Percentiles rank a stretch among this genome's conserved stretches.
Evolutionary conservation across 1,284 basidiomycete genomes (phyloP).

Genomic region (Ganoderma lingzhi): DNA sequence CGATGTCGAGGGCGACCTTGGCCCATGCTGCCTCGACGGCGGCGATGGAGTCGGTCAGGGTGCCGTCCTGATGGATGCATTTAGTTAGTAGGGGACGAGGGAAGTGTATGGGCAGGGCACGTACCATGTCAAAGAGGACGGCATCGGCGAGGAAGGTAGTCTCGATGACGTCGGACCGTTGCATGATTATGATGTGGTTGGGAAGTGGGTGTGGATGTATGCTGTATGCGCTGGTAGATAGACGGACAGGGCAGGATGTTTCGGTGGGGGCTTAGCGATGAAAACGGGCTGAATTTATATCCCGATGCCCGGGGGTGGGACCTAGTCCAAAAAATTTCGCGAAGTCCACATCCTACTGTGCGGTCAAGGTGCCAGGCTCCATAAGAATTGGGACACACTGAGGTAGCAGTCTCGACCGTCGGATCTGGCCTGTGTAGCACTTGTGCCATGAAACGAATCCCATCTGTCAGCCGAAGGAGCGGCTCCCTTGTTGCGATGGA

Average conservation of each 20-base stretch:
- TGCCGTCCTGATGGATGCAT: constrained; percentile 65
- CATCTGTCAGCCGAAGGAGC: too few relatives aligned
- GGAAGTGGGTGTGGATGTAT: not conserved
- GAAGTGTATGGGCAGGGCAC: constrained; percentile 30
- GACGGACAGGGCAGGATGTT: not conserved
- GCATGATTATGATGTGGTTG: constrained; percentile 30
- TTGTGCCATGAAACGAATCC: too few relatives aligned
- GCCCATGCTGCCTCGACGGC: constrained; percentile 85
- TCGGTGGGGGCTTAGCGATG: not conserved
- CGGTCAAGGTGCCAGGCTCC: not conserved
- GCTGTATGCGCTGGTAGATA: constrained; percentile 9
- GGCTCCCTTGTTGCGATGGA: too few relatives aligned
- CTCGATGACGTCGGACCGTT: constrained; percentile 29
- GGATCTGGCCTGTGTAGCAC: too few relatives aligned
- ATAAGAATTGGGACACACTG: not conserved
- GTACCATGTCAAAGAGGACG: constrained; percentile 79
- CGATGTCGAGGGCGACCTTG: constrained; percentile 75
- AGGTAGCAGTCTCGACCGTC: not conserved
- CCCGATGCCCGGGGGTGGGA: not conserved
- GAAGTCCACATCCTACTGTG: constrained; percentile 1
- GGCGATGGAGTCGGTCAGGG: constrained; percentile 77
- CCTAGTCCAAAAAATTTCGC: not conserved
- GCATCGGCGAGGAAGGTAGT: constrained; percentile 63
- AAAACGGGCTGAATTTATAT: not conserved
- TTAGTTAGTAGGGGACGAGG: constrained; percentile 43